phyloP scores from a whole-genome alignment of 768 basidiomycete genomes.

The Glaciozyma martinii region DNA sequence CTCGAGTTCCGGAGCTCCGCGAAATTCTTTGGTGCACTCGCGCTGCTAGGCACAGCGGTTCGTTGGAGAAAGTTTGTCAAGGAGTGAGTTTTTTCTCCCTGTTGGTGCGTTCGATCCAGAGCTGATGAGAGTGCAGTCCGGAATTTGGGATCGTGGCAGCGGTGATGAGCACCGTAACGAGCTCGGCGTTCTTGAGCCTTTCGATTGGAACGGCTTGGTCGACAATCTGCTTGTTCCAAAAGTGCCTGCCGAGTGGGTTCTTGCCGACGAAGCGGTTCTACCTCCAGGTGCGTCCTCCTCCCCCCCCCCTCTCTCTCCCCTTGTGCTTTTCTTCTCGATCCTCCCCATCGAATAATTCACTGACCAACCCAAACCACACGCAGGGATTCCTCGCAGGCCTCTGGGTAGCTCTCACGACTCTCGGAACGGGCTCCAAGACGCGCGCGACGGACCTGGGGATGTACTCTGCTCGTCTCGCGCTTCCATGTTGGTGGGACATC shows the following conservation, averaged over 20 bases:
- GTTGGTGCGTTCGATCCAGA: background rate
- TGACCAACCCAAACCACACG: background rate
- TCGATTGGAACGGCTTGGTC: conserved; percentile 4
- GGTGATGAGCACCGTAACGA: background rate
- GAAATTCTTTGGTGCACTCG: conserved; percentile 2
- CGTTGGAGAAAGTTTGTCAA: conserved; percentile 2
- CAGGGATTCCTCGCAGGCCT: conserved; percentile 8
- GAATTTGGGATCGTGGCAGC: background rate
- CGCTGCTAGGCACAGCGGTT: background rate
- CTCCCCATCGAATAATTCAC: too few relatives aligned
- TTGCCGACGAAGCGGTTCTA: conserved; percentile 1
- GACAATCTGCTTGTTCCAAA: conserved; percentile 6
- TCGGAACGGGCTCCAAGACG: background rate
- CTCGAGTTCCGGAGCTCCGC: background rate
- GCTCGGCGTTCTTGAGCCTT: conserved; percentile 2
- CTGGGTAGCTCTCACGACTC: background rate
- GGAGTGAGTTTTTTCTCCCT: background rate
- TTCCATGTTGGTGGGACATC: background rate
- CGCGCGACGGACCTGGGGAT: background rate
- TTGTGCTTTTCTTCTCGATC: background rate
- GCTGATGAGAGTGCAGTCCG: background rate
- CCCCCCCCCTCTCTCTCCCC: background rate
- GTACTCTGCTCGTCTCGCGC: background rate
- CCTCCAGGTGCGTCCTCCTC: background rate
- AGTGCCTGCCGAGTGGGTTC: background rate